Percentiles rank a stretch among this genome's conserved stretches.
These are phyloP conservation scores for Melastoma candidum DNA, from an alignment of 441 rosid genomes.

Conservation along the genomic window DNA sequence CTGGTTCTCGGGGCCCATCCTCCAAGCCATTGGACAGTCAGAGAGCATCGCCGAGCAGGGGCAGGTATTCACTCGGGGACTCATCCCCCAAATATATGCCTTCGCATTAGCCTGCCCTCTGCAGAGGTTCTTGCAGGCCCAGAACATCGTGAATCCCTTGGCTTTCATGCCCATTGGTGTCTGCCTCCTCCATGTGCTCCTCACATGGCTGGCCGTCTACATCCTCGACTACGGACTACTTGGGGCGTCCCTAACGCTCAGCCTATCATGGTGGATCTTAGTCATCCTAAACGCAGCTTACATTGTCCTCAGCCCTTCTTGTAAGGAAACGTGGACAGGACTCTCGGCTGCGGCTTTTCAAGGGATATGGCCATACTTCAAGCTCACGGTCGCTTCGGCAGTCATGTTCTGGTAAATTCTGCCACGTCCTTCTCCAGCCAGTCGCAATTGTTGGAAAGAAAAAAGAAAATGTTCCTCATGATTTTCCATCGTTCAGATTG, in stretches of 20 bases:
- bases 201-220: constrained; percentile 50
- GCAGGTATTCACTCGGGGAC: constrained; percentile 60
- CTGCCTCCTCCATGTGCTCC: constrained; percentile 50
- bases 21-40: constrained; percentile 57
- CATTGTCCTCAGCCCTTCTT: constrained; percentile 57
- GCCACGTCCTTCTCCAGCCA: background rate
- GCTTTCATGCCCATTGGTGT: constrained; percentile 78
- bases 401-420: constrained; percentile 65
- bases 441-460: background rate
- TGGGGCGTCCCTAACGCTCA: constrained; percentile 69
- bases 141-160: constrained; percentile 86
- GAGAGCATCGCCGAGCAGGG: constrained; percentile 52
- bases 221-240: constrained; percentile 51
- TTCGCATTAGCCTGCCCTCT: constrained; percentile 73
- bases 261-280: constrained; percentile 85
- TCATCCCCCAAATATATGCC: constrained; percentile 81
- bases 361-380: constrained; percentile 93
- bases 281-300: constrained; percentile 43
- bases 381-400: constrained; percentile 81
- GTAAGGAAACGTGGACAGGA: constrained; percentile 83
- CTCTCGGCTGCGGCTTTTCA: constrained; percentile 43
- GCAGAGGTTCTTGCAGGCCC: constrained; percentile 97
- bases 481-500: constrained; percentile 31
- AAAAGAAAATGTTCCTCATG: too few relatives aligned
- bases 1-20: constrained; percentile 59